phyloP scores from a whole-genome alignment of 2,329 filamentous ascomycete species.

The Hypoxylon sp. region DNA sequence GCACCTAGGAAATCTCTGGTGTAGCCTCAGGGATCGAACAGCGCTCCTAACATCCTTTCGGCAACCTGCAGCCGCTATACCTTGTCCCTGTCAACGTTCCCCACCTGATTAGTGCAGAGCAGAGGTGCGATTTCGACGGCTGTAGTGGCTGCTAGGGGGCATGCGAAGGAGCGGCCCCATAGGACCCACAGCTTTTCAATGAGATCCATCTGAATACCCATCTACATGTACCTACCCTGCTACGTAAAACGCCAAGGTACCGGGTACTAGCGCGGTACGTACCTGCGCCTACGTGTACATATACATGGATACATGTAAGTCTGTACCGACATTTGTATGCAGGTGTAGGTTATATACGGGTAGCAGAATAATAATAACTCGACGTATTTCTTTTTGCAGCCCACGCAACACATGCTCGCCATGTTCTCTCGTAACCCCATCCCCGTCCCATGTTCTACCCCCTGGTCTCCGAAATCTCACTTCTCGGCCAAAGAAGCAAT shows the following conservation, averaged over 20 bases:
- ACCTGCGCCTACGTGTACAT: too few relatives aligned
- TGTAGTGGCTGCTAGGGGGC: conserved; percentile 27
- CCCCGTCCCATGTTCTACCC: conserved; percentile 25
- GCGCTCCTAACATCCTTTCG: conserved; percentile 28
- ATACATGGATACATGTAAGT: conserved; percentile 5
- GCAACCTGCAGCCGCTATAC: conserved; percentile 37
- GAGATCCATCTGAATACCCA: conserved; percentile 42
- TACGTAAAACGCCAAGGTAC: conserved; percentile 12
- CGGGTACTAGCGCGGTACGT: conserved; percentile 10
- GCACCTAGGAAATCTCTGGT: conserved; percentile 9
- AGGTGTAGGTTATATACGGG: neutral
- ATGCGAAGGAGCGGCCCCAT: conserved; percentile 32
- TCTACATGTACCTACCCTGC: conserved; percentile 7
- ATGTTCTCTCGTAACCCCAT: conserved; percentile 42
- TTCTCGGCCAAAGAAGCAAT: conserved; percentile 37
- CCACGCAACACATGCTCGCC: conserved; percentile 39
- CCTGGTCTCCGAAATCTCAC: conserved; percentile 41
- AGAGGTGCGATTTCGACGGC: conserved; percentile 37
- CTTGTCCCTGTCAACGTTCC: conserved; percentile 35
- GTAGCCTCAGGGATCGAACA: conserved; percentile 25
- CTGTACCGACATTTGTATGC: neutral
- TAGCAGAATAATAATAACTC: conserved; percentile 24
- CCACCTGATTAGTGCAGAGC: conserved; percentile 36
- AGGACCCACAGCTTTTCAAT: conserved; percentile 26
- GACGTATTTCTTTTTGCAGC: conserved; percentile 5